Base-by-base conservation (phyloP, 106 monocot species). In the Platanthera guangdongensis region DNA sequence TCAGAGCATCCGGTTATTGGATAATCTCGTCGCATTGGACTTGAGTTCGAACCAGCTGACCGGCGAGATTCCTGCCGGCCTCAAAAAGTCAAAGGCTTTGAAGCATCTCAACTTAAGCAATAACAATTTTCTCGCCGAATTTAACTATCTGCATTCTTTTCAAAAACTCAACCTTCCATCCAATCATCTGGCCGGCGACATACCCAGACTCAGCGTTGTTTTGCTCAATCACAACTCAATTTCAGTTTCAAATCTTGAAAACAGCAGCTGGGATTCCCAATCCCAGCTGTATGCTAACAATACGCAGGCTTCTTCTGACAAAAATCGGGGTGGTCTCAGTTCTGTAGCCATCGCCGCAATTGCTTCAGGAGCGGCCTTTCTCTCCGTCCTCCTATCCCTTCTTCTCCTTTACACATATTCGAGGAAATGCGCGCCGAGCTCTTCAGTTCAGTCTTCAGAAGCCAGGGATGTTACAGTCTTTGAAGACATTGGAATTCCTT, bases 301-400 rank as follows among this genome's bases (percentile, higher is more conserved):
- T 25, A 78, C 77, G 22, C 80, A 13, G 18, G 60, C 39, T 5
- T 57, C 86, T 28, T 60, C 79, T 54, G 25, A 9, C 52, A 79
- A 75, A 9, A 82, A 62, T 39, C 72, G 74, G 22, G 78, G 82
- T 32, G 80, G 84, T 51, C 84, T 91, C 78, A 88, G 78, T 82
- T 65, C 84, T 48, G 89, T 97, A 65, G 91, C 92, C 76, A 94
- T 97, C 68, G 91, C 94, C 16, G 91, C 94, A 13, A 84, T 94
- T 54, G 73, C 91, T 52, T 97, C 97, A 15, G 97, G 89, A 57
- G 79, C 97, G 12, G 87, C 91, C 19, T 86, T 97, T 47, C 87
- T 92, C 46, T 87, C 94, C 19, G 89, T 97, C 64, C 80, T 97
- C 32, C 14, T 94, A 52, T 89, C 83, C 30, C 75, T 97, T 39